These are phyloP conservation scores for Umbelopsis isabellina DNA, from an alignment of 192 early-diverging fungal species.

Conservation along the genomic window DNA sequence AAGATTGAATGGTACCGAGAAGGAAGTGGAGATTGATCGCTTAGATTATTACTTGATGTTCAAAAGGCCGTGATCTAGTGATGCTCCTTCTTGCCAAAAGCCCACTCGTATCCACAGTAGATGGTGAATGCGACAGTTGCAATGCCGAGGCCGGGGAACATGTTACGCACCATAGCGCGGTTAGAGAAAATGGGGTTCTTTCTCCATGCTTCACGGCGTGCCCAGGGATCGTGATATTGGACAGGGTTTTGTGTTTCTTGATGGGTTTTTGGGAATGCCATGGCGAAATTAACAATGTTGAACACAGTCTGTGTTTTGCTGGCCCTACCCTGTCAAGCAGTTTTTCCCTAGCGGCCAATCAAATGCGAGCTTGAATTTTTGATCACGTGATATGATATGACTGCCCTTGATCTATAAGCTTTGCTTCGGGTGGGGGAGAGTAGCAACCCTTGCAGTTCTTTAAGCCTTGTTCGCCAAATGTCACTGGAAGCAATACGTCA, in stretches of 20 bases:
- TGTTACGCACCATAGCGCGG: constrained; percentile 59
- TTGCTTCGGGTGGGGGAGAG: too few species aligned
- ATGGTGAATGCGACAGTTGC: constrained; percentile 76
- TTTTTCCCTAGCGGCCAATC: background rate
- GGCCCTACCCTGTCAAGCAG: constrained; percentile 11
- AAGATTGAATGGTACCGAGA: background rate
- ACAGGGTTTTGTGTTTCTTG: constrained; percentile 27
- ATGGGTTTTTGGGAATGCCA: constrained; percentile 19
- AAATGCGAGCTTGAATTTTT: background rate
- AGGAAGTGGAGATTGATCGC: background rate
- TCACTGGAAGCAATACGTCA: background rate
- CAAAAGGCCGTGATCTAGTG: constrained; percentile 30
- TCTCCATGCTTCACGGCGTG: constrained; percentile 74
- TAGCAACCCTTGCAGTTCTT: too few species aligned
- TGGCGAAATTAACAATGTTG: background rate
- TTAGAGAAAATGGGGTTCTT: constrained; percentile 69
- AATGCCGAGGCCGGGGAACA: constrained; percentile 80
- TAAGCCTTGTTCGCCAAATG: background rate
- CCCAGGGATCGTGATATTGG: constrained; percentile 76
- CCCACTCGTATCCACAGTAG: constrained; percentile 70
- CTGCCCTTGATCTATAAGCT: background rate
- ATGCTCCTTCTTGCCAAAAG: constrained; percentile 53
- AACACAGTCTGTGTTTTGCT: background rate
- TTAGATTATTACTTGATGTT: background rate
- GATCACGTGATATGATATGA: too few species aligned